These are phyloP conservation scores for Capsicum chinense DNA, from an alignment of 257 asterid genomes.

Conservation along the genomic window DNA sequence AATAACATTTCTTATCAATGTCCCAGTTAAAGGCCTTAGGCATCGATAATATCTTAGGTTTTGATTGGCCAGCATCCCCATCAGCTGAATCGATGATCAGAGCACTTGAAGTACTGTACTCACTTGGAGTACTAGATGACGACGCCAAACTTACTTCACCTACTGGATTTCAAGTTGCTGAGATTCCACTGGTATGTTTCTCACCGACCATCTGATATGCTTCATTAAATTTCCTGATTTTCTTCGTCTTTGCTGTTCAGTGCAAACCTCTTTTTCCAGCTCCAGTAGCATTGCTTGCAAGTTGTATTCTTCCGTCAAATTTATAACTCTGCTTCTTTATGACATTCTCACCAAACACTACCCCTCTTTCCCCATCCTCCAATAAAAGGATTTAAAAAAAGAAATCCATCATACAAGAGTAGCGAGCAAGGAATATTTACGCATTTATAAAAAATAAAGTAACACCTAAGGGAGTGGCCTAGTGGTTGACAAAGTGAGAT, in stretches of 20 bases:
- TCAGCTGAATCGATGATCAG: conserved; percentile 93
- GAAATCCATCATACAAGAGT: background rate
- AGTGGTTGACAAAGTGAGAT: background rate
- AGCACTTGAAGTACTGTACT: conserved; percentile 93
- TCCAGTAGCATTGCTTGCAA: background rate
- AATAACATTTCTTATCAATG: conserved; percentile 30
- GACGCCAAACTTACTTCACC: conserved; percentile 96
- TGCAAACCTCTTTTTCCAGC: background rate
- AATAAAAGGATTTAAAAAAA: background rate
- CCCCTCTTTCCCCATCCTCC: conserved; percentile 17
- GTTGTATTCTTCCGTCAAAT: background rate
- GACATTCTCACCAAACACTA: conserved; percentile 19
- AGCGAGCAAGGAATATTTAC: background rate
- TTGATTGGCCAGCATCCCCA: conserved; percentile 97
- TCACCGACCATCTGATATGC: background rate
- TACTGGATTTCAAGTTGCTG: conserved; percentile 93
- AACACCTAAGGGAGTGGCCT: background rate
- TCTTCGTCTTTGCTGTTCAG: background rate
- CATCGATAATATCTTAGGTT: conserved; percentile 91
- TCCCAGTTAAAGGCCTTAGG: conserved; percentile 90
- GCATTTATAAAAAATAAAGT: background rate
- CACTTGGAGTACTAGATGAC: conserved; percentile 87
- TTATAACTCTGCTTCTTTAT: background rate
- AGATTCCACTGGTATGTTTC: conserved; percentile 81
- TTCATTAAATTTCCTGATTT: background rate